Percentiles rank a stretch among this genome's conserved stretches.
Conservation (phyloP, 176 grass and related monocot species). For the Elymus sibiricus region DNA sequence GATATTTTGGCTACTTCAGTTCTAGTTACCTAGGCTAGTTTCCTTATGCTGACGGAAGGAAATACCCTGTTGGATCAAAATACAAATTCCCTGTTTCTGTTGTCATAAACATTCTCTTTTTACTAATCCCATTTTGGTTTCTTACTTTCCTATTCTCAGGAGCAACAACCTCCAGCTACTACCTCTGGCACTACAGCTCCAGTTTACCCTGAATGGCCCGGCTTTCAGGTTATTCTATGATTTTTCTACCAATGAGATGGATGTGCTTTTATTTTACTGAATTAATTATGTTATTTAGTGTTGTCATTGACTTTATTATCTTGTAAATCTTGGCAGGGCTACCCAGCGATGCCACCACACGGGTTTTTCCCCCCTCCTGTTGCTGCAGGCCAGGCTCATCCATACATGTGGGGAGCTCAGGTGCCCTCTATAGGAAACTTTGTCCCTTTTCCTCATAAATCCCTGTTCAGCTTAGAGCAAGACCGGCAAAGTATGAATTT, state of each 20-base stretch:
- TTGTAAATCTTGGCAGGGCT: constrained; percentile 54
- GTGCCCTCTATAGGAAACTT: constrained; percentile 33
- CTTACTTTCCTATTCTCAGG: constrained; percentile 45
- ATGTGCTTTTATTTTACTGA: neutral
- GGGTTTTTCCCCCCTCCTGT: constrained; percentile 67
- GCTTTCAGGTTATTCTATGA: constrained; percentile 62
- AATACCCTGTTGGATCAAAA: constrained; percentile 6
- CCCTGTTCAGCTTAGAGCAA: neutral
- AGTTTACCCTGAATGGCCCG: constrained; percentile 82
- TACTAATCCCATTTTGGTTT: constrained; percentile 1
- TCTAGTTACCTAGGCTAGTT: constrained; percentile 11
- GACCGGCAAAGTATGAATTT: neutral
- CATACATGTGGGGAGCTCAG: constrained; percentile 99
- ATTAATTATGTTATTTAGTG: neutral
- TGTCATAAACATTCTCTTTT: neutral
- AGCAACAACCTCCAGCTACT: constrained; percentile 67
- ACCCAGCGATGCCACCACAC: constrained; percentile 78
- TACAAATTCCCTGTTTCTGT: neutral
- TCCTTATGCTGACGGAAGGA: neutral
- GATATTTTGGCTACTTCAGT: constrained; percentile 7
- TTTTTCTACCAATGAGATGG: neutral
- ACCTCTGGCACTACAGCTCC: constrained; percentile 44
- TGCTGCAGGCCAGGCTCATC: constrained; percentile 75
- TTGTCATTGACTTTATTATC: neutral
- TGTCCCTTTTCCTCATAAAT: neutral